Base-by-base conservation (phyloP, 2,329 filamentous ascomycete species). In the Fusarium redolens region DNA sequence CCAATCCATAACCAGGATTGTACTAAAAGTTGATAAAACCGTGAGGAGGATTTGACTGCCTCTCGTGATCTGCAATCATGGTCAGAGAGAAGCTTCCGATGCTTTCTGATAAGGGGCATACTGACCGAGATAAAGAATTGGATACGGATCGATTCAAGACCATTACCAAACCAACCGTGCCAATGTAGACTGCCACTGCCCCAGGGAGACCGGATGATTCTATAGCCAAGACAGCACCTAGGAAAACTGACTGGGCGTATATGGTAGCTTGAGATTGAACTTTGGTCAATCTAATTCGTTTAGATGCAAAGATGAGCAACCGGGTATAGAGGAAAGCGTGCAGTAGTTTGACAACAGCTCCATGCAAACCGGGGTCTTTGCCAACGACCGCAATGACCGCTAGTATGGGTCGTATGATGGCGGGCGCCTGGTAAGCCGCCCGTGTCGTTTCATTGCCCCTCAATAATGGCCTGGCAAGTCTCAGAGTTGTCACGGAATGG, bases 271-370 rank as follows among this genome's bases (percentile, higher is more conserved):
- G 31, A 43, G 55, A 58, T n/a, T 58, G 41, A 33, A 58, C 44
- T 10, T 38, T 47, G 12, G 31, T 25, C 55, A 58, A 22, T 20
- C 55, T 22, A n/a, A 58, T 28, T n/a, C 43, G 43, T 17, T 58
- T 58, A 35, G 55, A 43, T 35, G 44, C 13, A 6, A 58, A 58
- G 43, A 58, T 58, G n/a, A 58, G 43, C 20, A 58, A 28, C 33
- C 55, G 43, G 44, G 55, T 45, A 45, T 58, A 58, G 41, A 58
- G 55, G 41, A 58, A 58, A 9, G 55, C 55, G 22, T 58, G 55
- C n/a, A 58, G 41, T 25, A 58, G 55, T 28, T 47, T 45, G 31
- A 58, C 43, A 28, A 44, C 43, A 28, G 55, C 55, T 35, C 41
- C 11, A 38, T 58, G 28, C 35, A 58, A 28, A 31, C 13, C 18